Evolutionary conservation across 106 monocot genomes (phyloP).

Genomic region (Gastrodia elata): DNA sequence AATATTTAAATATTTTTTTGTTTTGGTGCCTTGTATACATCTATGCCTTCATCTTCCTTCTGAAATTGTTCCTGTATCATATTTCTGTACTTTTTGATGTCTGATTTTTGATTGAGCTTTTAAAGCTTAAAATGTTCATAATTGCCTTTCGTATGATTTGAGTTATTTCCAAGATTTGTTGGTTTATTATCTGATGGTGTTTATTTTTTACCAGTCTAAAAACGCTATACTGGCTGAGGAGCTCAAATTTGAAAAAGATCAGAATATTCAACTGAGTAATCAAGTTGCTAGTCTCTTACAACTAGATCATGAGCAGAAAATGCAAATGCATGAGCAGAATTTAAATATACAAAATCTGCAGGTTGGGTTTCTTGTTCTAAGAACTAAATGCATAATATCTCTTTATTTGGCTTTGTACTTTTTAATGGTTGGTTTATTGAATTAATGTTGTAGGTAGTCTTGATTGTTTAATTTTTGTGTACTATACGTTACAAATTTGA

Average conservation of each 20-base stretch:
- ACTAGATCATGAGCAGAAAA: conserved; percentile 82
- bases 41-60: not conserved
- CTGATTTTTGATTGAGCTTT: not conserved
- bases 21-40: not conserved
- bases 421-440: not conserved
- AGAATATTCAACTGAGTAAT: conserved; percentile 66
- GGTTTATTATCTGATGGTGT: not conserved
- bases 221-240: conserved; percentile 66
- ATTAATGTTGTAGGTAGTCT: not conserved
- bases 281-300: conserved; percentile 71
- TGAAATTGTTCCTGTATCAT: not conserved
- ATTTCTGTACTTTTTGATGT: not conserved
- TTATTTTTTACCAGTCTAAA: conserved; percentile 49
- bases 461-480: not conserved
- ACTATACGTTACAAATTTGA: too few relatives aligned
- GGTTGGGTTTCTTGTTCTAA: conserved; percentile 33
- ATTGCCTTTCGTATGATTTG: not conserved
- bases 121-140: not conserved
- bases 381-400: not conserved
- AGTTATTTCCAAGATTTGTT: not conserved
- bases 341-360: conserved; percentile 54
- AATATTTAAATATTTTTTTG: not conserved
- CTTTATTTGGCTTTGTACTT: not conserved
- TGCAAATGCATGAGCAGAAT: conserved; percentile 67
- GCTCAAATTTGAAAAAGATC: conserved; percentile 70